phyloP scores from a whole-genome alignment of 495 filamentous ascomycete species.

The Podospora anserina region DNA sequence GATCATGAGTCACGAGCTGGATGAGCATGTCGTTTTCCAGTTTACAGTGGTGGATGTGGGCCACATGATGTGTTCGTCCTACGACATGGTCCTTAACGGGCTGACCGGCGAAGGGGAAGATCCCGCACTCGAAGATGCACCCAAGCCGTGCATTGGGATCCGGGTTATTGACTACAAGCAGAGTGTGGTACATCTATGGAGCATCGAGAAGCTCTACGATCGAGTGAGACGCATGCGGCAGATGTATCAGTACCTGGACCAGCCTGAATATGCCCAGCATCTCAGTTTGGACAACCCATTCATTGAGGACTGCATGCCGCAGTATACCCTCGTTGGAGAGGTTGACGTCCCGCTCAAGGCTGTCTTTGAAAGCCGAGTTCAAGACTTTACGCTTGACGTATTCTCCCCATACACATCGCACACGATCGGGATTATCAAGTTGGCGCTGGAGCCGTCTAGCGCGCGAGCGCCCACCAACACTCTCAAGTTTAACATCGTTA shows the following conservation, averaged over 20 bases:
- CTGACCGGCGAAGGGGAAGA: conserved; percentile 87
- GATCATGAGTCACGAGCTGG: conserved; percentile 95
- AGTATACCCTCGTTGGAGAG: conserved; percentile 90
- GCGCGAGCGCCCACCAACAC: conserved; percentile 89
- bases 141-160: conserved; percentile 87
- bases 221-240: conserved; percentile 89
- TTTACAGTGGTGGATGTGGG: conserved; percentile 88
- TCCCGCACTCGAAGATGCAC: conserved; percentile 71
- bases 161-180: conserved; percentile 91
- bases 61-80: conserved; percentile 84
- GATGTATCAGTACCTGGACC: conserved; percentile 92
- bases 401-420: conserved; percentile 88
- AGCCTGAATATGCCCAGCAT: conserved; percentile 87
- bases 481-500: conserved; percentile 96
- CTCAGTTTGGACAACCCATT: conserved; percentile 81
- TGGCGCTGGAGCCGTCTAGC: conserved; percentile 90
- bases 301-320: conserved; percentile 80
- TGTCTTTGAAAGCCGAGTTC: conserved; percentile 91
- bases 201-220: conserved; percentile 83
- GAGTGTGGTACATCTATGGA: conserved; percentile 87
- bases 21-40: conserved; percentile 91
- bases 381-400: conserved; percentile 89
- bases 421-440: conserved; percentile 81
- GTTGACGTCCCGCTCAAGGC: conserved; percentile 89
- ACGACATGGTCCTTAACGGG: conserved; percentile 92